These are phyloP conservation scores for Dittrichia graveolens DNA, from an alignment of 129 eudicot species.

Conservation along the genomic window DNA sequence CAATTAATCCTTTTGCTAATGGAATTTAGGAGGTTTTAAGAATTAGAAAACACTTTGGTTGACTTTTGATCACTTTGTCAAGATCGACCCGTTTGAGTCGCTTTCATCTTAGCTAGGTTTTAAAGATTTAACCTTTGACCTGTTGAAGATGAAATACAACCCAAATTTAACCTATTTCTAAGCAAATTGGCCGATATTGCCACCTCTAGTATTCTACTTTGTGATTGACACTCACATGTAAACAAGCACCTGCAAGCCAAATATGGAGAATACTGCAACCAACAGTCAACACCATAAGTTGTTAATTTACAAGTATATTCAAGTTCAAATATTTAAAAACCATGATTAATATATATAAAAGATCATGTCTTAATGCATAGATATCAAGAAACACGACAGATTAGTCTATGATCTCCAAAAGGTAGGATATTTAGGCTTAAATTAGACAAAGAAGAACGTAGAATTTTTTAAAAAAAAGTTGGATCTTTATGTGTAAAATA, in stretches of 20 bases:
- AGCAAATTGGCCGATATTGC: background rate
- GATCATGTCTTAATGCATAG: background rate
- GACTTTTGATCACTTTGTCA: background rate
- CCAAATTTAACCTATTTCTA: background rate
- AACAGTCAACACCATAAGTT: conserved; percentile 25
- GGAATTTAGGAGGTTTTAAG: background rate
- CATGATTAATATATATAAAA: background rate
- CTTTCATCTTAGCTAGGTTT: background rate
- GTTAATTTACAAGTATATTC: conserved; percentile 2
- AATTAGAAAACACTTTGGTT: background rate
- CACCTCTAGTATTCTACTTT: background rate
- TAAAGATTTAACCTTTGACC: background rate
- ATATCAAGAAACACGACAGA: background rate
- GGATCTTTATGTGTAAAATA: background rate
- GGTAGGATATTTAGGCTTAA: conserved; percentile 33
- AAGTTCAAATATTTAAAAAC: background rate
- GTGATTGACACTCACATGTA: conserved; percentile 69
- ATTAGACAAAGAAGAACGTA: conserved; percentile 52
- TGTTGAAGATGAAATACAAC: background rate
- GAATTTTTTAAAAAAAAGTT: too few species aligned
- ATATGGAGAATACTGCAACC: conserved; percentile 73
- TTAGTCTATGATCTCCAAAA: background rate
- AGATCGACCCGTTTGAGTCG: background rate
- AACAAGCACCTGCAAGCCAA: conserved; percentile 72
- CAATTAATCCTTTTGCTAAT: background rate